Evolutionary conservation across 208 protist genomes (phyloP).

Genomic region (Trypanosomatidae sp.): DNA sequence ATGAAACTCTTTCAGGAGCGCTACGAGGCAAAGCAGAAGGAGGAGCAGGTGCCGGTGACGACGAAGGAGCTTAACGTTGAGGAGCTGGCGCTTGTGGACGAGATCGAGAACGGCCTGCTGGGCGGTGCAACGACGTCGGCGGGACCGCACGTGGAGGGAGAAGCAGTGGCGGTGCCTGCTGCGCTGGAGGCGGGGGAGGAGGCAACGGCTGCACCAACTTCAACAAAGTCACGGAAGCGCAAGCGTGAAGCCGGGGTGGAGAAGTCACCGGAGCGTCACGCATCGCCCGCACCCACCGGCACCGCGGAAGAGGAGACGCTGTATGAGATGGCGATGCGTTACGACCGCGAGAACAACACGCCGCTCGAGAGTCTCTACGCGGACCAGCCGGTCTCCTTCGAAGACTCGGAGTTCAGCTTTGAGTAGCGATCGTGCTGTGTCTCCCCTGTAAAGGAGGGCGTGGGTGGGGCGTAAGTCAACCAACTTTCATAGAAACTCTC

Average conservation of each 20-base stretch:
- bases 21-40: conserved; percentile 40
- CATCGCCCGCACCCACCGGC: neutral
- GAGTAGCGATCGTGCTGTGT: neutral
- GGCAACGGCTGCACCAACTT: conserved; percentile 11
- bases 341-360: conserved; percentile 9
- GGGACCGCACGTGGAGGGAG: neutral
- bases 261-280: neutral
- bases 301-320: conserved; percentile 26
- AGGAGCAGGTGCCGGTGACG: conserved; percentile 14
- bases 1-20: conserved; percentile 55
- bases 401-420: conserved; percentile 26
- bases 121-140: conserved; percentile 11
- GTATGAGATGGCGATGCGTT: conserved; percentile 28
- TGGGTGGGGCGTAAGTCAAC: too few relatives aligned
- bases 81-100: conserved; percentile 57
- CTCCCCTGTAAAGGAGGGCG: too few relatives aligned
- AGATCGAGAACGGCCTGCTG: conserved; percentile 40
- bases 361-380: conserved; percentile 5
- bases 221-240: conserved; percentile 11
- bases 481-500: too few relatives aligned
- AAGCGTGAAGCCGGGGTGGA: neutral
- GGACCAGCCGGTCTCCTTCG: conserved; percentile 1
- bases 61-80: conserved; percentile 31
- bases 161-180: neutral
- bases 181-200: conserved; percentile 16